phyloP scores from a whole-genome alignment of 1,284 basidiomycete genomes.

The Phlebopus sp. region DNA sequence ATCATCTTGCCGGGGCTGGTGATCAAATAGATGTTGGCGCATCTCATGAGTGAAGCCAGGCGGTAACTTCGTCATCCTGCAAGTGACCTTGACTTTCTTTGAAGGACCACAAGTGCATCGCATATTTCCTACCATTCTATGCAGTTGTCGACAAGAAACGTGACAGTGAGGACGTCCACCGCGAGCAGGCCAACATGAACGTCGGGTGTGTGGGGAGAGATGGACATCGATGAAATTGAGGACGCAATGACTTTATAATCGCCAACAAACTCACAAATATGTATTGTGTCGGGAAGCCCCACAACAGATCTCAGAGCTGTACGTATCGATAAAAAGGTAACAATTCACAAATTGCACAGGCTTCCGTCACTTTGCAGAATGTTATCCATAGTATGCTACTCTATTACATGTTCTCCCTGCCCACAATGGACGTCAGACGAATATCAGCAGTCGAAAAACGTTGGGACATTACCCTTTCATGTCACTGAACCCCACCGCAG shows the following conservation, averaged over 20 bases:
- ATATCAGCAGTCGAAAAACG: not conserved
- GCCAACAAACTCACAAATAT: no score
- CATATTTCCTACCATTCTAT: constrained; percentile 65
- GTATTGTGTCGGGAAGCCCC: no score
- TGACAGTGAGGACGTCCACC: constrained; percentile 56
- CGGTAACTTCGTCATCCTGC: constrained; percentile 75
- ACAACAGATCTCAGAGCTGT: no score
- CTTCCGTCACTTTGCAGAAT: no score
- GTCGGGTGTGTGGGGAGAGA: constrained; percentile 1
- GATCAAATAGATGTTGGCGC: constrained; percentile 55
- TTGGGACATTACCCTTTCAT: constrained; percentile 19
- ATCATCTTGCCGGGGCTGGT: constrained; percentile 48
- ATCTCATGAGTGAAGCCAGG: constrained; percentile 76
- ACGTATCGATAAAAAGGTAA: no score
- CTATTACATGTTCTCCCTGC: constrained; percentile 1
- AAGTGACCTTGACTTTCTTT: not conserved
- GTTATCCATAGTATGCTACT: not conserved
- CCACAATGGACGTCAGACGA: not conserved
- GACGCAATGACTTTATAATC: not conserved
- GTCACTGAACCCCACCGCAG: constrained; percentile 59
- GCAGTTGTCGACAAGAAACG: constrained; percentile 72
- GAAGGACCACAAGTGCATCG: not conserved
- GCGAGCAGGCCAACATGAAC: constrained; percentile 19
- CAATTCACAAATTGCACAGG: no score
- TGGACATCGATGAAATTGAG: constrained; percentile 8